These are phyloP conservation scores for Botrytis aclada DNA, from an alignment of 2,329 filamentous ascomycete genomes.

Conservation along the genomic window DNA sequence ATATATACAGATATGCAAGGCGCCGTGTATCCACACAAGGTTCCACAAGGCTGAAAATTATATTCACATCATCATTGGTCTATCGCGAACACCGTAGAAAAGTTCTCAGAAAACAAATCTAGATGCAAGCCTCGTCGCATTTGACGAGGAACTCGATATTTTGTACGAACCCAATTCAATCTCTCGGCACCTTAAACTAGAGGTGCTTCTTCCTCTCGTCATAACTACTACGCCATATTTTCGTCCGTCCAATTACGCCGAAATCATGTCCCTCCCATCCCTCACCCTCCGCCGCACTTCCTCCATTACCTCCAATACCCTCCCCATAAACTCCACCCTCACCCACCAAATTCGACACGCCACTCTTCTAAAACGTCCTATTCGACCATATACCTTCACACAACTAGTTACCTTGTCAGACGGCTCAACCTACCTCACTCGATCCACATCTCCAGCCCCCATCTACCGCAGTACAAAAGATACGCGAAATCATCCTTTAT, in stretches of 20 bases:
- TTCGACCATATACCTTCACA: conserved; percentile 94
- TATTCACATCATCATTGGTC: background rate
- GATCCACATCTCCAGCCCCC: conserved; percentile 68
- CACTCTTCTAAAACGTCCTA: conserved; percentile 81
- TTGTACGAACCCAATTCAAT: conserved; percentile 20
- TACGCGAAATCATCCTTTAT: conserved; percentile 81
- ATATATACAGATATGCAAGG: background rate
- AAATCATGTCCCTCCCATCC: conserved; percentile 26
- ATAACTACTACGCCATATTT: conserved; percentile 2
- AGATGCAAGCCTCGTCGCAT: conserved; percentile 10
- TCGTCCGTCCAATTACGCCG: conserved; percentile 6
- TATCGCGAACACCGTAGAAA: background rate
- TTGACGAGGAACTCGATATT: background rate
- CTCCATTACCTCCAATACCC: conserved; percentile 10
- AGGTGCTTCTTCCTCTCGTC: background rate
- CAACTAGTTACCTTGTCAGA: conserved; percentile 90
- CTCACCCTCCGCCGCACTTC: conserved; percentile 26
- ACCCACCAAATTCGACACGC: conserved; percentile 59
- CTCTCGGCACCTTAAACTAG: conserved; percentile 1
- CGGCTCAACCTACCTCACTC: conserved; percentile 77
- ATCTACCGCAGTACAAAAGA: conserved; percentile 69
- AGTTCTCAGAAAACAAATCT: conserved; percentile 14
- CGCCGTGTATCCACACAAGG: background rate
- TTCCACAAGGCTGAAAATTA: conserved; percentile 12
- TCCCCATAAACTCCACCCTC: background rate